Evolutionary conservation across 768 basidiomycete genomes (phyloP), one percentile per base, ranked within the genome.

Genomic region (Pseudohyphozyma bogoriensis): DNA sequence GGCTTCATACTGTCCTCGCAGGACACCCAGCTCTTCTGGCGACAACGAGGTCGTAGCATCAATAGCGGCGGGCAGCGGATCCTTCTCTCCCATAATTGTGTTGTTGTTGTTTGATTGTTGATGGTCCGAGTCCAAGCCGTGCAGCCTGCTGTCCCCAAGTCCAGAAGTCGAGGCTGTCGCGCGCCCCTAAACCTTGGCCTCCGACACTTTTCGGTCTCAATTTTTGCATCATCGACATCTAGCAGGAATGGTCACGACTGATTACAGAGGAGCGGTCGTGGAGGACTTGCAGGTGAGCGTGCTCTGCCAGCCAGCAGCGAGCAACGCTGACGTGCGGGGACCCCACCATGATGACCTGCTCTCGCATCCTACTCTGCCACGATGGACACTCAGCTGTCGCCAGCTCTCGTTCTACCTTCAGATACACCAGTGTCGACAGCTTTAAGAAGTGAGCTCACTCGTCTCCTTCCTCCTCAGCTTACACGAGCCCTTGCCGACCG

Each of bases 11-110:
- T 66, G 65, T 15, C 37, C 28, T 7, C 65, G 60, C 6, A 66
- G 55, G 51, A 66, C 65, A 37, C 28, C 32, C 33, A 66, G 65
- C 40, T 66, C 60, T n/a, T n/a, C n/a, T n/a, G n/a, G n/a, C n/a
- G n/a, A n/a, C n/a, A n/a, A n/a, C n/a, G n/a, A n/a, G n/a, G n/a
- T n/a, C n/a, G n/a, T n/a, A n/a, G n/a, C n/a, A n/a, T n/a, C n/a
- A n/a, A n/a, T n/a, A n/a, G n/a, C n/a, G n/a, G n/a, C n/a, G n/a
- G n/a, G n/a, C n/a, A n/a, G n/a, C n/a, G n/a, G n/a, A n/a, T n/a
- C n/a, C n/a, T n/a, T n/a, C n/a, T n/a, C n/a, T n/a, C n/a, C n/a
- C n/a, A n/a, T n/a, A n/a, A n/a, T n/a, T n/a, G n/a, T n/a, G n/a
- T n/a, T n/a, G n/a, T n/a, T n/a, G n/a, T n/a, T n/a, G n/a, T n/a